Percentiles rank a stretch among this genome's conserved stretches.
Evolutionary conservation across 1,284 basidiomycete species (phyloP).

Genomic region (Ustilago hordei): DNA sequence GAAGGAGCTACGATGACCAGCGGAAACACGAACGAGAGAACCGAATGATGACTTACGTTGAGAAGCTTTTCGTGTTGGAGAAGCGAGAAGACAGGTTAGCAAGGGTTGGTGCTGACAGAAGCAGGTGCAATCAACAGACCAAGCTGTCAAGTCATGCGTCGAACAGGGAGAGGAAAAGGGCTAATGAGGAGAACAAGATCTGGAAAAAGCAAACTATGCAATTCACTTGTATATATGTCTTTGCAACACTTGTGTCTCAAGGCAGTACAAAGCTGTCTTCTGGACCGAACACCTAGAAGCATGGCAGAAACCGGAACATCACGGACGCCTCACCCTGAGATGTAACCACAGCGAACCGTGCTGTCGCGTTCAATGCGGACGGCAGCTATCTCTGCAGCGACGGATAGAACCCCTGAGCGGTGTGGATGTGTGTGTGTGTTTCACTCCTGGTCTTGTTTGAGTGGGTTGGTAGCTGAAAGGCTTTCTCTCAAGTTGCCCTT

Average conservation of each 20-base stretch:
- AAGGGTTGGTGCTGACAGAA: conserved; percentile 28
- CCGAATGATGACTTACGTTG: conserved; percentile 23
- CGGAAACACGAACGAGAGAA: neutral
- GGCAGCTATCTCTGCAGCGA: conserved; percentile 3
- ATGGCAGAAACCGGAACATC: conserved; percentile 31
- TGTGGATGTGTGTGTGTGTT: neutral
- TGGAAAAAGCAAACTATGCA: conserved; percentile 5
- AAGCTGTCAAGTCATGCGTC: conserved; percentile 12
- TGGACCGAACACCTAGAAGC: neutral
- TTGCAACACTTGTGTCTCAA: conserved; percentile 39
- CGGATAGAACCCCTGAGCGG: neutral
- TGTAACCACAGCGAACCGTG: conserved; percentile 1
- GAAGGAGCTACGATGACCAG: neutral
- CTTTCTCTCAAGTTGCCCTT: conserved; percentile 15
- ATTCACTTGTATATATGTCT: conserved; percentile 41
- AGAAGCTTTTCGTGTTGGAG: conserved; percentile 2
- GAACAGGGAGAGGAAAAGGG: neutral
- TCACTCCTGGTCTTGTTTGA: neutral
- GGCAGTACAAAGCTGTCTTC: neutral
- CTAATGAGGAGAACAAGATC: conserved; percentile 13
- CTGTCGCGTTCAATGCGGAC: conserved; percentile 4
- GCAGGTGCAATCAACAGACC: conserved; percentile 7
- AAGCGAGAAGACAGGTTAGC: neutral
- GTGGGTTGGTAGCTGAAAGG: conserved; percentile 11
- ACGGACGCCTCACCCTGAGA: conserved; percentile 12